These are phyloP conservation scores for bread wheat (Triticum aestivum) DNA, from an alignment of 176 grass and related monocot species.

Conservation along the genomic window DNA sequence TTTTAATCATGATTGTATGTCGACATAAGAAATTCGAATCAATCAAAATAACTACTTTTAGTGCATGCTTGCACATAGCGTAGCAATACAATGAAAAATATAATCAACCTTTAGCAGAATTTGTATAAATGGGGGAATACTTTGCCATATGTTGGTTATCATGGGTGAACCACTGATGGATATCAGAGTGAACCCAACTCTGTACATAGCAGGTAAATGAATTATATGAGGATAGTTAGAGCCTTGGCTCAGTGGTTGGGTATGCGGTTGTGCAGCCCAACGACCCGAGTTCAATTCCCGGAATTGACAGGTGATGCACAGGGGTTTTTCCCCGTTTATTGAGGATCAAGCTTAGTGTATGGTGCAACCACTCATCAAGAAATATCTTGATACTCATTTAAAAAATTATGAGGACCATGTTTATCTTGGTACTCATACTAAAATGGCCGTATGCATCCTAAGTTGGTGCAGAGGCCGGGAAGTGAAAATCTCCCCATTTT, in stretches of 20 bases:
- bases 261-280: no score
- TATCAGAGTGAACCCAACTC: background rate
- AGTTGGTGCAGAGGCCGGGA: no score
- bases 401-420: no score
- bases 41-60: conserved; percentile 1
- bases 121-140: background rate
- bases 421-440: no score
- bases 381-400: no score
- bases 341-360: no score
- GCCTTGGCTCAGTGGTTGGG: background rate
- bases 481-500: no score
- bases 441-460: no score
- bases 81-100: background rate
- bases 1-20: background rate
- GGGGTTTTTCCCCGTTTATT: no score
- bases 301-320: no score
- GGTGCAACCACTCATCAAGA: no score
- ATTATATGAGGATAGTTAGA: conserved; percentile 3
- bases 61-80: background rate
- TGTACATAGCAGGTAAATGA: background rate
- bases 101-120: conserved; percentile 16
- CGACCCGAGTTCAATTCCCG: no score
- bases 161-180: background rate
- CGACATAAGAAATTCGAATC: background rate
- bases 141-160: background rate